A percentile compares a stretch with the other conserved stretches of the same genome.
Evolutionary conservation across 2,329 filamentous ascomycete species (phyloP).

Genomic region (Zarea fungicola): DNA sequence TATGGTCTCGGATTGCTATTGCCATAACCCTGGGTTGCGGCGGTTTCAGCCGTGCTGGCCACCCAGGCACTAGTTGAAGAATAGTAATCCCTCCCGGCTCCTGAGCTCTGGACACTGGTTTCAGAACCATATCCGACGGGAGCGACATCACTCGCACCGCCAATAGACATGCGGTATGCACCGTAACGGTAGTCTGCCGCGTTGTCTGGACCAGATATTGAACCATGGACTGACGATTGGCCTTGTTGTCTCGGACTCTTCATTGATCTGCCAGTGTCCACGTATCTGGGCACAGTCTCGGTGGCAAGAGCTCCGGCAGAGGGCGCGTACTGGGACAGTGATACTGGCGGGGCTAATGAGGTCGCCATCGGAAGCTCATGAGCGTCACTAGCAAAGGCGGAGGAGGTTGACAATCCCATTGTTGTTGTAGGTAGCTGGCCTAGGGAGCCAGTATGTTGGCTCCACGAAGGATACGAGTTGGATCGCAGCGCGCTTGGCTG

Average conservation of each 20-base stretch:
- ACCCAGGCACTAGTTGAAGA: constrained; percentile 48
- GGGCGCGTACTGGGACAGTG: constrained; percentile 30
- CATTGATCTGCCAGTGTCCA: constrained; percentile 50
- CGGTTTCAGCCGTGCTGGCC: constrained; percentile 42
- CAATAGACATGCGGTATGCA: constrained; percentile 30
- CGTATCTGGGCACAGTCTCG: constrained; percentile 50
- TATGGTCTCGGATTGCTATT: constrained; percentile 46
- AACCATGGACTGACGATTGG: constrained; percentile 49
- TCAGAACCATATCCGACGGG: constrained; percentile 28
- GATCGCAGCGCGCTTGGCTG: constrained; percentile 51
- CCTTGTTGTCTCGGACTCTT: constrained; percentile 52
- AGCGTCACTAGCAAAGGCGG: constrained; percentile 43
- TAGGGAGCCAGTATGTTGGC: constrained; percentile 15
- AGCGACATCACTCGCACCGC: constrained; percentile 27
- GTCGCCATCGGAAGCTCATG: constrained; percentile 50
- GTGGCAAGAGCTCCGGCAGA: constrained; percentile 24
- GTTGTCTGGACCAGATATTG: constrained; percentile 43
- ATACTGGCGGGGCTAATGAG: constrained; percentile 47
- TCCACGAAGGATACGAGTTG: constrained; percentile 57
- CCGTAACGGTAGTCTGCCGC: constrained; percentile 54
- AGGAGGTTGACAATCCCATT: constrained; percentile 43
- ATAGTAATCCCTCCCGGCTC: constrained; percentile 45
- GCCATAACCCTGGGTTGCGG: constrained; percentile 40
- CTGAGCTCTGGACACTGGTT: constrained; percentile 20
- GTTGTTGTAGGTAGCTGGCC: constrained; percentile 47